These are phyloP conservation scores for Solanum dulcamara DNA, from an alignment of 257 asterid species.

Conservation along the genomic window DNA sequence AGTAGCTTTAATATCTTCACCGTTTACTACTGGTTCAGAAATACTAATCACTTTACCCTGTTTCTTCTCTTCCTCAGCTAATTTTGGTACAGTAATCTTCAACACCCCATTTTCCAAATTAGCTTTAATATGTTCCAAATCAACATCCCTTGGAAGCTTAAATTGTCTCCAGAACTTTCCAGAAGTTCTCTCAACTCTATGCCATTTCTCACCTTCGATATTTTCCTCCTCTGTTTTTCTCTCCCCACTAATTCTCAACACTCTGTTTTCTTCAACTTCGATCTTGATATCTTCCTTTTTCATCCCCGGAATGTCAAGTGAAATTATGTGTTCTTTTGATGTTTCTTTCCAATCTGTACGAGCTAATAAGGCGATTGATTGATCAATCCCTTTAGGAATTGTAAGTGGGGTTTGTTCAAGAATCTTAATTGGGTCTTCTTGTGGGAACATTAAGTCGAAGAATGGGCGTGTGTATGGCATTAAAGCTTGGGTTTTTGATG, in stretches of 20 bases:
- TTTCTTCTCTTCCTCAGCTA: constrained; percentile 44
- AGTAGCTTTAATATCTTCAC: constrained; percentile 1
- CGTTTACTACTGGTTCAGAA: not conserved
- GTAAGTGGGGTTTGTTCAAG: constrained; percentile 23
- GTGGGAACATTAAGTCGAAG: constrained; percentile 13
- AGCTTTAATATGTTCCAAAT: constrained; percentile 46
- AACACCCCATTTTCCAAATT: constrained; percentile 66
- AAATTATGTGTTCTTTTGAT: constrained; percentile 36
- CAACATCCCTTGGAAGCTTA: constrained; percentile 58
- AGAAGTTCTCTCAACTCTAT: constrained; percentile 53
- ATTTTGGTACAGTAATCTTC: constrained; percentile 45
- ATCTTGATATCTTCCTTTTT: constrained; percentile 52
- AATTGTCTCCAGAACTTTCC: constrained; percentile 84
- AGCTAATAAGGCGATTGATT: constrained; percentile 20
- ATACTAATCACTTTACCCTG: constrained; percentile 34
- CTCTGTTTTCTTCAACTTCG: constrained; percentile 52
- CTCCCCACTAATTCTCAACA: constrained; percentile 58
- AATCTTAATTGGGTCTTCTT: constrained; percentile 27
- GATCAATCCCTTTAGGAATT: constrained; percentile 15
- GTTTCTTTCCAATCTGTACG: constrained; percentile 87
- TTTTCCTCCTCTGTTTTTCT: constrained; percentile 57
- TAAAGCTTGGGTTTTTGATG: constrained; percentile 4
- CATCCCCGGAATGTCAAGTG: constrained; percentile 68
- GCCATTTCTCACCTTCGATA: constrained; percentile 68
- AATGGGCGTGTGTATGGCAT: constrained; percentile 14